These are phyloP conservation scores for Ilyonectria sp. DNA, from an alignment of 2,329 filamentous ascomycete genomes.

Conservation along the genomic window DNA sequence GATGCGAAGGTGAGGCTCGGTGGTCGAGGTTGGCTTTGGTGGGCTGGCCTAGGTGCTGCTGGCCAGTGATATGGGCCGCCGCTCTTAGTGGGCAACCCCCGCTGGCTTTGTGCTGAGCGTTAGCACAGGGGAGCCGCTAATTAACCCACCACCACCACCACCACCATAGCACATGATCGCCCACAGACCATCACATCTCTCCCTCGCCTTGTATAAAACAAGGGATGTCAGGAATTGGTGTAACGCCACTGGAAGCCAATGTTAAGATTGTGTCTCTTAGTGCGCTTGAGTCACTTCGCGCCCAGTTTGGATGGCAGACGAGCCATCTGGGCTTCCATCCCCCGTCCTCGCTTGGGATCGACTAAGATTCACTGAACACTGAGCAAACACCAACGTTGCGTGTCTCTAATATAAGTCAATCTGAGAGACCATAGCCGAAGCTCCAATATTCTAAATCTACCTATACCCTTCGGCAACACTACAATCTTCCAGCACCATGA, in stretches of 20 bases:
- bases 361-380: background rate
- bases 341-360: background rate
- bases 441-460: background rate
- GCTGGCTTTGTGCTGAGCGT: constrained; percentile 4
- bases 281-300: background rate
- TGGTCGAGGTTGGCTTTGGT: constrained; percentile 29
- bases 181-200: background rate
- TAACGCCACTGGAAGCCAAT: too few species aligned
- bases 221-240: background rate
- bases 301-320: background rate
- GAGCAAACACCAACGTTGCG: background rate
- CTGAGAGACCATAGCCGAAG: background rate
- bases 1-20: constrained; percentile 35
- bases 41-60: constrained; percentile 24
- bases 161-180: constrained; percentile 20
- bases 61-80: constrained; percentile 19
- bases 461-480: background rate
- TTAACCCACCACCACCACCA: background rate
- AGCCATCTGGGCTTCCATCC: background rate
- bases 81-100: constrained; percentile 19
- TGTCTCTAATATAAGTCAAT: background rate
- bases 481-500: background rate
- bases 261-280: background rate
- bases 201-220: background rate
- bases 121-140: constrained; percentile 9